Evolutionary conservation across 1,284 basidiomycete species (phyloP).

Genomic region (Chalciporus piperatoides): DNA sequence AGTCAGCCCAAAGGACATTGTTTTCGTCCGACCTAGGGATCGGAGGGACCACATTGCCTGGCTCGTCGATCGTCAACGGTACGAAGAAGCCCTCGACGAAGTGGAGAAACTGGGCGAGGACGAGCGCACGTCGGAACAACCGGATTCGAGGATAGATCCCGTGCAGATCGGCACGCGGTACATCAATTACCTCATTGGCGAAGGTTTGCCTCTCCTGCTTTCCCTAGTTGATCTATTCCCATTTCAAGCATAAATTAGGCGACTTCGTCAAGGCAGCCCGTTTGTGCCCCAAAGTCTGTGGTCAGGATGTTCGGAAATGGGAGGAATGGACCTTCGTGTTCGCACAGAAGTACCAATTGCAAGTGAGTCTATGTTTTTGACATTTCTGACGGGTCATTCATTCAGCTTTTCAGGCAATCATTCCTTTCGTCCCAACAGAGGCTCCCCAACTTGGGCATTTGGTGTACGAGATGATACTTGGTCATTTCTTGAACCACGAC

Average conservation of each 20-base stretch:
- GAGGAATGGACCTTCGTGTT: constrained; percentile 95
- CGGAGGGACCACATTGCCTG: constrained; percentile 88
- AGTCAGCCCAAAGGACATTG: constrained; percentile 81
- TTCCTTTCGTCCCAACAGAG: constrained; percentile 85
- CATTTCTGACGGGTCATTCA: not conserved
- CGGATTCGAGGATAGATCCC: constrained; percentile 50
- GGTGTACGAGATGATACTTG: constrained; percentile 95
- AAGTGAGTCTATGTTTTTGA: constrained; percentile 43
- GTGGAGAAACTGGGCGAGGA: constrained; percentile 60
- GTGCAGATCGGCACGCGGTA: constrained; percentile 81
- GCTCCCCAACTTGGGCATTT: constrained; percentile 77
- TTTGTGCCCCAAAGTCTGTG: constrained; percentile 86
- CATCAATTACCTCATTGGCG: constrained; percentile 72
- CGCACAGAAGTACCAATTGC: constrained; percentile 77
- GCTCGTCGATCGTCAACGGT: constrained; percentile 84
- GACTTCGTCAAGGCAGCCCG: constrained; percentile 82
- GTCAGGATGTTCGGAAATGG: constrained; percentile 78
- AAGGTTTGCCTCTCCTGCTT: constrained; percentile 50
- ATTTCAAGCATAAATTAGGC: constrained; percentile 41
- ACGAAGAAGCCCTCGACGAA: constrained; percentile 85
- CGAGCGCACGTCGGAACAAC: constrained; percentile 20
- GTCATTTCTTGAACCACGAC: constrained; percentile 81
- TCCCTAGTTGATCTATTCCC: not conserved
- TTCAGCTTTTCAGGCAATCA: constrained; percentile 58
- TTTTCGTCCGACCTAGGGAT: constrained; percentile 84